phyloP scores from a whole-genome alignment of 108 stramenopile species.

The Chaetoceros muelleri region DNA sequence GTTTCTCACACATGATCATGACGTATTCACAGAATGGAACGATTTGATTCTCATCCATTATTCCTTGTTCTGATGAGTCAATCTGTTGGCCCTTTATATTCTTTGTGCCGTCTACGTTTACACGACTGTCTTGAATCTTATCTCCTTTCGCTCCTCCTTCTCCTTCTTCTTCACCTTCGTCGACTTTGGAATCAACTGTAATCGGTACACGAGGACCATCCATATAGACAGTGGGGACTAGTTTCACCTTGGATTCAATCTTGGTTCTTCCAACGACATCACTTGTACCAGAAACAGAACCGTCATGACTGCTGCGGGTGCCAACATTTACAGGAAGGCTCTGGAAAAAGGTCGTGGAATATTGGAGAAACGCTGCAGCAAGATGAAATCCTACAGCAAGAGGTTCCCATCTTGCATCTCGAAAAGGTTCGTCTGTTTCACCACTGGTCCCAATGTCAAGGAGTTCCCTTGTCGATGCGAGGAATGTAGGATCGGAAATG shows the following conservation, averaged over 20 bases:
- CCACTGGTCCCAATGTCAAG: not conserved
- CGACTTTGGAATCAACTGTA: conserved; percentile 2
- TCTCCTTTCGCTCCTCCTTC: not conserved
- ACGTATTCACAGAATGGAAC: conserved; percentile 32
- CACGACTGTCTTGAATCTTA: conserved; percentile 5
- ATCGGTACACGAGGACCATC: conserved; percentile 75
- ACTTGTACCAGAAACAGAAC: not conserved
- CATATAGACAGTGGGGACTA: no score
- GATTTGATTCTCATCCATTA: conserved; percentile 8
- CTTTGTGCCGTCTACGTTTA: no score
- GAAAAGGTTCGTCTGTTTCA: not conserved
- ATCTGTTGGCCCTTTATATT: no score
- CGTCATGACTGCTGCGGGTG: conserved; percentile 17
- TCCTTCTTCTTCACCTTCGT: not conserved
- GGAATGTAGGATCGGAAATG: not conserved
- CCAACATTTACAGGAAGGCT: conserved; percentile 3
- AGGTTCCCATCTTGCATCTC: conserved; percentile 56
- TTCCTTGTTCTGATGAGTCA: no score
- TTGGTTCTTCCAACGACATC: not conserved
- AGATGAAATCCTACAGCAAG: conserved; percentile 70
- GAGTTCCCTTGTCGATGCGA: not conserved
- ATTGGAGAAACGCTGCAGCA: conserved; percentile 36
- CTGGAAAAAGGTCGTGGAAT: conserved; percentile 8
- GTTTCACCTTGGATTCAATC: no score
- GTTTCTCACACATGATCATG: conserved; percentile 28